A percentile compares a stretch with the other conserved stretches of the same genome.
These are phyloP conservation scores for Cyclocybe cylindracea DNA, from an alignment of 768 basidiomycete species.

Conservation along the genomic window DNA sequence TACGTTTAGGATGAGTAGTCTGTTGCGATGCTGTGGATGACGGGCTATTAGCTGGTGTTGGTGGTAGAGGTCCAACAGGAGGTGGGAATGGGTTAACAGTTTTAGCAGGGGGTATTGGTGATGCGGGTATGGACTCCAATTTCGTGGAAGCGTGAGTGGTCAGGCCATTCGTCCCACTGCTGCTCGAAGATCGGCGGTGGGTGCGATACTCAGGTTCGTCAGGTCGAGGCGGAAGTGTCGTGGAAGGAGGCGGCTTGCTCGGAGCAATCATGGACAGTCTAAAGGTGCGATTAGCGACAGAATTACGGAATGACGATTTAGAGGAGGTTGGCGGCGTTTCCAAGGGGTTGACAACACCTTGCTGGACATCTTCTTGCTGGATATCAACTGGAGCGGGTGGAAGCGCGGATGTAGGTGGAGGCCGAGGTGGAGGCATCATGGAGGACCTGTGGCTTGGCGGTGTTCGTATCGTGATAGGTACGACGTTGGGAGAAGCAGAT, in stretches of 20 bases:
- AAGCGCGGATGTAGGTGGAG: constrained; percentile 68
- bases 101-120: constrained; percentile 39
- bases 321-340: constrained; percentile 19
- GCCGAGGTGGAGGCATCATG: constrained; percentile 68
- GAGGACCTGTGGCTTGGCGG: constrained; percentile 47
- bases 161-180: constrained; percentile 24
- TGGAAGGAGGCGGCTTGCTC: constrained; percentile 65
- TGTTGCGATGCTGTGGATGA: constrained; percentile 13
- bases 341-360: constrained; percentile 21
- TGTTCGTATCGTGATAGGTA: constrained; percentile 11
- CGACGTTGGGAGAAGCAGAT: constrained; percentile 8
- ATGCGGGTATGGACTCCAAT: constrained; percentile 45
- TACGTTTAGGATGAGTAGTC: constrained; percentile 26
- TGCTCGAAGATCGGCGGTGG: constrained; percentile 39
- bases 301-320: constrained; percentile 53
- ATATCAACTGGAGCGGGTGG: constrained; percentile 57
- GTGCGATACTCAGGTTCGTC: constrained; percentile 47
- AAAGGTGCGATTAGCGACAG: constrained; percentile 56
- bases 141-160: constrained; percentile 16
- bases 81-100: constrained; percentile 39
- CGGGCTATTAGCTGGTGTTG: constrained; percentile 27
- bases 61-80: constrained; percentile 46
- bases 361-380: constrained; percentile 35
- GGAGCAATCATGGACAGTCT: constrained; percentile 61
- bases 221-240: constrained; percentile 64